Conservation (phyloP, 2,329 filamentous ascomycete genomes). For the Trichoderma sp. region DNA sequence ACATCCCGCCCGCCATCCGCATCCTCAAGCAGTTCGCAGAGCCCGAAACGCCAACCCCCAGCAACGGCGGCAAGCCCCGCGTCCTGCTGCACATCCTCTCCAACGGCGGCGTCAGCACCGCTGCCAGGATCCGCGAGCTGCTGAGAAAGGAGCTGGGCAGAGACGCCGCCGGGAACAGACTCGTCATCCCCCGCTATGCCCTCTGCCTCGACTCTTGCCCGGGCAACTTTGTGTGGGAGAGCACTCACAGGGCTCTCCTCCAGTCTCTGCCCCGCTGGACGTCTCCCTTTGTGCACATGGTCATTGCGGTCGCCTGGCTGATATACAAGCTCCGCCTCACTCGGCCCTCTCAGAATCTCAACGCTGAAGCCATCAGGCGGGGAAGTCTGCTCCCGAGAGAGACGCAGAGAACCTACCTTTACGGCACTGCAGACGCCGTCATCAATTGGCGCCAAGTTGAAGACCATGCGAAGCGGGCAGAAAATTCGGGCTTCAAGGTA, state of each 20-base stretch:
- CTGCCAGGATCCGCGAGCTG: conserved; percentile 33
- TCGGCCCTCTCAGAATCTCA: conserved; percentile 32
- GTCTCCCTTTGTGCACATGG: conserved; percentile 35
- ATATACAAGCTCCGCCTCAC: conserved; percentile 31
- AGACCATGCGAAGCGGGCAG: conserved; percentile 43
- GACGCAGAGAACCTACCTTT: conserved; percentile 49
- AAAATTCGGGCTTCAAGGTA: conserved; percentile 39
- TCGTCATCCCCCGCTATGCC: conserved; percentile 40
- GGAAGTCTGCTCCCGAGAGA: conserved; percentile 34
- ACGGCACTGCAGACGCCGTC: conserved; percentile 47
- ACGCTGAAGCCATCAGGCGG: conserved; percentile 39
- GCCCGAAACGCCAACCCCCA: conserved; percentile 12
- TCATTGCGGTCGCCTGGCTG: conserved; percentile 34
- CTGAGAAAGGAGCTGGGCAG: conserved; percentile 25
- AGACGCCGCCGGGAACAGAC: conserved; percentile 3
- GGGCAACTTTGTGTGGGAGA: conserved; percentile 41
- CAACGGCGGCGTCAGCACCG: conserved; percentile 48
- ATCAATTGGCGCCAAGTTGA: conserved; percentile 48
- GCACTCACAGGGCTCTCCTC: conserved; percentile 40
- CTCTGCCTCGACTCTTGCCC: conserved; percentile 49
- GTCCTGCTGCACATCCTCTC: conserved; percentile 51
- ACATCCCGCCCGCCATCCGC: conserved; percentile 40
- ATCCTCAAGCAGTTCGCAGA: conserved; percentile 36
- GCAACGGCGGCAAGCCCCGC: conserved; percentile 22
- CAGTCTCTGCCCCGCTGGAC: conserved; percentile 34